A percentile compares a stretch with the other conserved stretches of the same genome.
Conservation (phyloP, 2,329 filamentous ascomycete genomes). For the Rugonectria rugulosa region DNA sequence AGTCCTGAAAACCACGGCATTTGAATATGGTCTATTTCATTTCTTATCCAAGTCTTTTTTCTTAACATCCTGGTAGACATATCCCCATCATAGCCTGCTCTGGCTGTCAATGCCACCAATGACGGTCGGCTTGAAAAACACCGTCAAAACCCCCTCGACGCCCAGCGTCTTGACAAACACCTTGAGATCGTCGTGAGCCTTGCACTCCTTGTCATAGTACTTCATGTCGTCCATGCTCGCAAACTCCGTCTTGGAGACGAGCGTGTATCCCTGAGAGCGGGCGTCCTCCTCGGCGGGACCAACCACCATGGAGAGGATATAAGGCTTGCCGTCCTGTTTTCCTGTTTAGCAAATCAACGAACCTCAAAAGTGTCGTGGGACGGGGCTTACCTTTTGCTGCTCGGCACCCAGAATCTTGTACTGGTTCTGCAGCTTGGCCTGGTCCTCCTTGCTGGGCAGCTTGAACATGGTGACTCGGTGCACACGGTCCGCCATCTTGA, state of each 20-base stretch:
- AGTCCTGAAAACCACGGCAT: neutral
- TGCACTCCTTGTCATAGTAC: conserved; percentile 68
- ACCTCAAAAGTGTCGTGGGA: neutral
- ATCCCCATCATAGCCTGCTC: neutral
- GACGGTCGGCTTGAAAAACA: conserved; percentile 50
- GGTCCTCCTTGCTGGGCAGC: conserved; percentile 53
- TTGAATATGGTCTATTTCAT: conserved; percentile 1
- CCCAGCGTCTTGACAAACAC: conserved; percentile 42
- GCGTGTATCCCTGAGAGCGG: conserved; percentile 70
- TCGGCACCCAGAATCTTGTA: conserved; percentile 51
- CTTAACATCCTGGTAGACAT: neutral
- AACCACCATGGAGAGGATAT: conserved; percentile 67
- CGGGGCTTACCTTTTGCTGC: conserved; percentile 51
- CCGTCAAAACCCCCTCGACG: conserved; percentile 48
- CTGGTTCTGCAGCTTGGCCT: conserved; percentile 52
- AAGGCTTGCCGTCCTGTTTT: conserved; percentile 75
- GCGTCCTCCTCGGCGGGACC: conserved; percentile 63
- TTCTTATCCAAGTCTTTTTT: neutral
- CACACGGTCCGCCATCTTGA: conserved; percentile 52
- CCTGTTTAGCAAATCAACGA: neutral
- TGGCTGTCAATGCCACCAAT: conserved; percentile 33
- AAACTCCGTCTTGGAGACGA: conserved; percentile 70
- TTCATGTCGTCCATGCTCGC: conserved; percentile 71
- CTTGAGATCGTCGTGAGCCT: conserved; percentile 54
- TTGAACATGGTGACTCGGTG: conserved; percentile 64